Evolutionary conservation across 1,139 yeast genomes (phyloP).

Genomic region (Saccharomyces hybrid): DNA sequence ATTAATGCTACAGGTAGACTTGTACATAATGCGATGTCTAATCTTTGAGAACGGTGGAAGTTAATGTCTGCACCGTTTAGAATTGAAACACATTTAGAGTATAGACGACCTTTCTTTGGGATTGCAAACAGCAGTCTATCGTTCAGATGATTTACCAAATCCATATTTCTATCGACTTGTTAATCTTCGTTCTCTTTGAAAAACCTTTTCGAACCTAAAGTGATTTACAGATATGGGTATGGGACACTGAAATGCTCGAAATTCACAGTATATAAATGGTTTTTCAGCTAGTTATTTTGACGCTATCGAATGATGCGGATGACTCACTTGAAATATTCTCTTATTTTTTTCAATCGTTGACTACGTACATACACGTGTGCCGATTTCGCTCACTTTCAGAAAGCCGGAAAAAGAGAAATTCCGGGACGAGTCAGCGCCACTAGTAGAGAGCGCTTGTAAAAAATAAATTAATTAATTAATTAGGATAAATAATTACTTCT

Average conservation of each 20-base stretch:
- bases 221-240: neutral
- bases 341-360: neutral
- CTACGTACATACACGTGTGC: neutral
- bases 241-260: neutral
- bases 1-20: constrained; percentile 88
- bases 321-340: neutral
- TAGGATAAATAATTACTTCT: neutral
- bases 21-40: constrained; percentile 90
- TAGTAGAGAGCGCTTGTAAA: neutral
- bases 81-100: constrained; percentile 76
- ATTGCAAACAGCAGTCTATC: constrained; percentile 93
- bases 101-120: constrained; percentile 94
- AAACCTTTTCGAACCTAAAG: neutral
- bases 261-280: neutral
- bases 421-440: neutral
- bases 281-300: neutral
- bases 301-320: neutral
- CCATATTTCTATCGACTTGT: constrained; percentile 44
- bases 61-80: constrained; percentile 87
- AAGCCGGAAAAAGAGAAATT: neutral
- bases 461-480: neutral
- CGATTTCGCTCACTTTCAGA: neutral
- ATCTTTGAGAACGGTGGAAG: constrained; percentile 80
- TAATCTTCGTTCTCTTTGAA: neutral
- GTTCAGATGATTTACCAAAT: constrained; percentile 86